Evolutionary conservation across 192 early-diverging fungal genomes (phyloP).

Genomic region (Gamsiella multidivaricata): DNA sequence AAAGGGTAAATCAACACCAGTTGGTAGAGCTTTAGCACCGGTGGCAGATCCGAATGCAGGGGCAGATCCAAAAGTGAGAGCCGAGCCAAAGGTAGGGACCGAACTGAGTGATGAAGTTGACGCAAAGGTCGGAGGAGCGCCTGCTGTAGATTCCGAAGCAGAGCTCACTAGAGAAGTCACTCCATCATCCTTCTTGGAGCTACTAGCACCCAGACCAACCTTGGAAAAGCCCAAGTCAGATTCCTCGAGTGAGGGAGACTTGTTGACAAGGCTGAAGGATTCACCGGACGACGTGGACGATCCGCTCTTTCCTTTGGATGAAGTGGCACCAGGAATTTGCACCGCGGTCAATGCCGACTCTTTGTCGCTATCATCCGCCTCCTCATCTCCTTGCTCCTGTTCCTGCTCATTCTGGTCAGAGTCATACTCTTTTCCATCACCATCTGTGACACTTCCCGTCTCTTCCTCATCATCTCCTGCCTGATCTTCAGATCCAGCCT

Average conservation of each 20-base stretch:
- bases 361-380: conserved; percentile 38
- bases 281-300: neutral
- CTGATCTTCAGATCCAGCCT: conserved; percentile 1
- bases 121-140: too few species aligned
- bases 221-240: conserved; percentile 25
- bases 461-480: conserved; percentile 1
- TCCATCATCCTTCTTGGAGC: too few species aligned
- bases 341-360: conserved; percentile 47
- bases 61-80: conserved; percentile 3
- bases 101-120: neutral
- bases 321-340: neutral
- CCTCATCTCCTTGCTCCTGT: neutral
- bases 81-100: conserved; percentile 3
- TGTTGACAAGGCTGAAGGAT: conserved; percentile 33
- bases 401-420: neutral
- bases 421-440: neutral
- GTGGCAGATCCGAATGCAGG: conserved; percentile 12
- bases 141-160: too few species aligned
- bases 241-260: conserved; percentile 10
- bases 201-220: conserved; percentile 7
- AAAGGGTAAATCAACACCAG: conserved; percentile 23
- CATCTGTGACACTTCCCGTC: neutral
- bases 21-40: neutral
- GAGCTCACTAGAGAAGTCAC: too few species aligned
- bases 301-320: neutral